A percentile compares a stretch with the other conserved stretches of the same genome.
These are phyloP conservation scores for Cicer cuneatum DNA, from an alignment of 306 rosid species.

Conservation along the genomic window DNA sequence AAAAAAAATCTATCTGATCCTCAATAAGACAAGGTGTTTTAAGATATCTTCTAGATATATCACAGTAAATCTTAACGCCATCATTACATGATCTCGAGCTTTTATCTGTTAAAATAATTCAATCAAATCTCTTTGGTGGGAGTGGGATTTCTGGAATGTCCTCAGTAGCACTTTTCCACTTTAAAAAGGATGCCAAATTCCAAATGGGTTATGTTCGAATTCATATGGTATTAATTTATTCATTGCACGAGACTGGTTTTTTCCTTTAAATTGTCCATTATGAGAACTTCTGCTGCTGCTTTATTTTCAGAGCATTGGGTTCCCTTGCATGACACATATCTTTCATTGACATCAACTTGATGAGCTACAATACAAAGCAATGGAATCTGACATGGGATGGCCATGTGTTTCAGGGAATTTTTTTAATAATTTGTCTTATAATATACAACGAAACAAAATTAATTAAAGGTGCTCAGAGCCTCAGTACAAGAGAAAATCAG, in stretches of 20 bases:
- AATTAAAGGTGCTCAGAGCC: conserved; percentile 45
- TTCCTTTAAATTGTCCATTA: conserved; percentile 29
- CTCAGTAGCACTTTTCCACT: conserved; percentile 44
- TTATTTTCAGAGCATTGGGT: conserved; percentile 53
- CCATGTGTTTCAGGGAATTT: conserved; percentile 54
- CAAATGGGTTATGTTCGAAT: conserved; percentile 45
- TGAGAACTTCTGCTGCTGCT: conserved; percentile 39
- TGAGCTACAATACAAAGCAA: conserved; percentile 53
- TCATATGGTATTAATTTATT: conserved; percentile 32
- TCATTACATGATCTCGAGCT: conserved; percentile 54
- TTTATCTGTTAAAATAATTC: conserved; percentile 37
- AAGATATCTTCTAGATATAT: conserved; percentile 48
- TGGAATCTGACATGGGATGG: conserved; percentile 72
- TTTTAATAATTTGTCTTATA: conserved; percentile 9
- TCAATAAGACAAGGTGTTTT: conserved; percentile 60
- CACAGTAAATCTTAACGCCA: conserved; percentile 40
- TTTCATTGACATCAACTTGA: conserved; percentile 56
- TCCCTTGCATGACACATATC: conserved; percentile 56
- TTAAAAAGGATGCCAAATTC: conserved; percentile 51
- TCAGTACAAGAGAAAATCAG: neutral
- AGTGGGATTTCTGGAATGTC: conserved; percentile 36
- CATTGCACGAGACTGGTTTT: conserved; percentile 1
- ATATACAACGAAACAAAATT: conserved; percentile 45
- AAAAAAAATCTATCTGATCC: conserved; percentile 51
- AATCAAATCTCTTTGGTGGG: conserved; percentile 22